Conservation (phyloP, 164 flowering plant species). For the Stephania cephalantha region DNA sequence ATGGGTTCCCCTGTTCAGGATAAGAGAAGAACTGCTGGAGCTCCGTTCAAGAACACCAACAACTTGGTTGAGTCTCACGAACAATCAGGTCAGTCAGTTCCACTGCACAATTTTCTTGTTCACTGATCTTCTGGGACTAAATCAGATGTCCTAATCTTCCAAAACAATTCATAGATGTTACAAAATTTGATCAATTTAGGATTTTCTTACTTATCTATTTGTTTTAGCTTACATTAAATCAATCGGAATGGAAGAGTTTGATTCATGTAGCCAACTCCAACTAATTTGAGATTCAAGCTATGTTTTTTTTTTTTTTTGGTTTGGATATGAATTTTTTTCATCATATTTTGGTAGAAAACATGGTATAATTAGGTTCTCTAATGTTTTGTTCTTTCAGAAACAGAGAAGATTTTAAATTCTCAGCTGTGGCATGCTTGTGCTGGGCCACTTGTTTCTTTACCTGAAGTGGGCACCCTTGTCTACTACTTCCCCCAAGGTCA, state of each 20-base stretch:
- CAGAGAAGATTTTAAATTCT: constrained; percentile 55
- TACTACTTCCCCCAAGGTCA: constrained; percentile 99
- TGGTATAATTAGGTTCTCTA: neutral
- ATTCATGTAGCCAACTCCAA: neutral
- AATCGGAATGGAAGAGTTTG: neutral
- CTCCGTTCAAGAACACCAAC: constrained; percentile 71
- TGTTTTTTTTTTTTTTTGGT: too few relatives aligned
- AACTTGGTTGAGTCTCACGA: constrained; percentile 69
- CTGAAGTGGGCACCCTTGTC: constrained; percentile 82
- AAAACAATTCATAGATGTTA: too few relatives aligned
- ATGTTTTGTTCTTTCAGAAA: constrained; percentile 31
- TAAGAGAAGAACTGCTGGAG: constrained; percentile 36
- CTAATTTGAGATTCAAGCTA: too few relatives aligned
- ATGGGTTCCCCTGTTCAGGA: constrained; percentile 35
- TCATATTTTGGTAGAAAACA: neutral
- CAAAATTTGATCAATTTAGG: too few relatives aligned
- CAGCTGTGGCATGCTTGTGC: constrained; percentile 99
- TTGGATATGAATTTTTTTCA: neutral
- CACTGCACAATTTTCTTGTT: constrained; percentile 15
- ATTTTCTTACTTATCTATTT: too few relatives aligned
- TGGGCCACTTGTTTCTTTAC: constrained; percentile 88
- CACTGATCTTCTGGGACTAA: too few relatives aligned
- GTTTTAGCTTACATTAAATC: too few relatives aligned
- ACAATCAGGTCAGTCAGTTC: constrained; percentile 47
- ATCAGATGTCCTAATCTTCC: too few relatives aligned